Percentiles rank a stretch among this genome's conserved stretches.
Evolutionary conservation across 2,329 filamentous ascomycete species (phyloP).

Genomic region (Bipolaris sorokiniana): DNA sequence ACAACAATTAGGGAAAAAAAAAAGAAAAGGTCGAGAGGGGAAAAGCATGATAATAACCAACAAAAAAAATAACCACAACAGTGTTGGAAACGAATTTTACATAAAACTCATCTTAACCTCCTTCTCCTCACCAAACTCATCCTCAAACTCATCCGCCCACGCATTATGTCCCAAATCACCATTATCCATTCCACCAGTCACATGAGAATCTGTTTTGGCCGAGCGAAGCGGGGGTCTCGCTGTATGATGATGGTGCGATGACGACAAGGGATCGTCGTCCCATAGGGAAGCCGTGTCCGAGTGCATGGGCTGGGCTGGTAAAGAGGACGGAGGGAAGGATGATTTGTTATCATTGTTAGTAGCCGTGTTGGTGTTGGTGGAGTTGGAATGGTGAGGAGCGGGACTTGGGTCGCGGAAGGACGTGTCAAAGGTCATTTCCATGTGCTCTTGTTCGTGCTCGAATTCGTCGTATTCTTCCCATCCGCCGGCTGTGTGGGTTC

Average conservation of each 20-base stretch:
- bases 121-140: constrained; percentile 55
- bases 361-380: constrained; percentile 22
- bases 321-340: background rate
- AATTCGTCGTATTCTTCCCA: constrained; percentile 49
- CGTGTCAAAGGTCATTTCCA: constrained; percentile 55
- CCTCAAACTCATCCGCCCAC: constrained; percentile 56
- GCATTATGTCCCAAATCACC: constrained; percentile 51
- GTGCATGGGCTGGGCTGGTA: constrained; percentile 1
- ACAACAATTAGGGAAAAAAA: no score
- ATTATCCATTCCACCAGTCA: background rate
- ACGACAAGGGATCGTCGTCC: background rate
- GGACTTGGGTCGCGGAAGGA: constrained; percentile 37
- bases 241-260: background rate
- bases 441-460: constrained; percentile 37
- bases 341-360: background rate
- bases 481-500: constrained; percentile 17
- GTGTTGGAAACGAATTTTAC: constrained; percentile 13
- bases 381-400: constrained; percentile 9
- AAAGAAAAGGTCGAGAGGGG: background rate
- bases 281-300: constrained; percentile 19
- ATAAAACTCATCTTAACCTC: constrained; percentile 58
- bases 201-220: constrained; percentile 34
- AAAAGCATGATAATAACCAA: background rate
- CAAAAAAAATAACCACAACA: no score
- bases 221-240: constrained; percentile 36